Evolutionary conservation across 176 grass and related monocot genomes (phyloP).

Genomic region (Puccinellia tenuiflora): DNA sequence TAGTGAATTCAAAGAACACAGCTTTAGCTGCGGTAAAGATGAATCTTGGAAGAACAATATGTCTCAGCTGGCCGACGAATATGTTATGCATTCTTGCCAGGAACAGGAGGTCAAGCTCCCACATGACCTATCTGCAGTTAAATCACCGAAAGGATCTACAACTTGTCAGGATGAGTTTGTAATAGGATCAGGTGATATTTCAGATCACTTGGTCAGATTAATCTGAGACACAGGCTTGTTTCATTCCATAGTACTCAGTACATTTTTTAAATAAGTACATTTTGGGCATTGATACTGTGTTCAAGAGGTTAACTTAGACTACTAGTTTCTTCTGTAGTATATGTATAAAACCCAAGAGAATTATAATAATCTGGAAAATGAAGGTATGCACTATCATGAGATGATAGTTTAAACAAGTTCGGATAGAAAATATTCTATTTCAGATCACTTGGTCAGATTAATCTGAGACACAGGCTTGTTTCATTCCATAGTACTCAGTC

Average conservation of each 20-base stretch:
- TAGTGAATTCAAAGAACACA: background rate
- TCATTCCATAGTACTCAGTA: background rate
- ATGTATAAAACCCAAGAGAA: background rate
- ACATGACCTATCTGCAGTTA: background rate
- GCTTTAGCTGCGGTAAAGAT: background rate
- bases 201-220: background rate
- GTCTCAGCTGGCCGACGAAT: background rate
- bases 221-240: background rate
- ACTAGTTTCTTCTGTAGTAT: background rate
- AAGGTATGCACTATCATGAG: no score
- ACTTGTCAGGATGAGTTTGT: background rate
- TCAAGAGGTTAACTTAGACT: background rate
- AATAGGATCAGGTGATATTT: conserved; percentile 2
- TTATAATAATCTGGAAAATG: background rate
- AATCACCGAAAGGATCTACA: background rate
- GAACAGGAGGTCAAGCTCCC: background rate
- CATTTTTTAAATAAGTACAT: background rate
- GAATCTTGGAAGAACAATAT: background rate
- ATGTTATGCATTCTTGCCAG: background rate
- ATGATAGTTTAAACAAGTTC: no score
- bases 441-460: no score
- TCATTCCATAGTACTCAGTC: background rate
- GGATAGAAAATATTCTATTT: no score
- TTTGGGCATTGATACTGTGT: background rate
- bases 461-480: background rate